These are phyloP conservation scores for Penicillium sclerotiorum DNA, from an alignment of 2,329 filamentous ascomycete species.

Conservation along the genomic window DNA sequence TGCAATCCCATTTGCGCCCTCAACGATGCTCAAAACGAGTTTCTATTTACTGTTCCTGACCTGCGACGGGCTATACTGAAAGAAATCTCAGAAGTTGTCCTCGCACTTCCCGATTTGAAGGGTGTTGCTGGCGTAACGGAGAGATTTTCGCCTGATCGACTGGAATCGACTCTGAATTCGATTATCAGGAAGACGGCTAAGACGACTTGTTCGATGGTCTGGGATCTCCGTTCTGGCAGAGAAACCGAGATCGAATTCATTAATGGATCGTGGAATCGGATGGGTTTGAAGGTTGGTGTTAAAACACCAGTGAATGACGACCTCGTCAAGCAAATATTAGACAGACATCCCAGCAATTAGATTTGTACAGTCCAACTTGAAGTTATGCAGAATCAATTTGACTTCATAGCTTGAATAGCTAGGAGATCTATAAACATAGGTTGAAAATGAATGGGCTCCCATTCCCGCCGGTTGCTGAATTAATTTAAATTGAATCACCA, in stretches of 20 bases:
- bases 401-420: too few relatives aligned
- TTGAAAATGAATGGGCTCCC: too few relatives aligned
- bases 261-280: slow-evolving; percentile 19
- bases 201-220: slow-evolving; percentile 20
- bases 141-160: slow-evolving; percentile 9
- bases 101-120: slow-evolving; percentile 13
- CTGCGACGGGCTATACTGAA: slow-evolving; percentile 10
- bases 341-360: too few relatives aligned
- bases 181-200: slow-evolving; percentile 16
- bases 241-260: slow-evolving; percentile 22
- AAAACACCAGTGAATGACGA: slow-evolving; percentile 12
- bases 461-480: too few relatives aligned
- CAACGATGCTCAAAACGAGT: slow-evolving; percentile 11
- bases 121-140: slow-evolving; percentile 8
- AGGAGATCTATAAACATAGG: too few relatives aligned
- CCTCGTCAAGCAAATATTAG: slow-evolving; percentile 5
- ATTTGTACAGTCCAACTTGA: too few relatives aligned
- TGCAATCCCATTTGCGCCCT: slow-evolving; percentile 20
- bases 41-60: slow-evolving; percentile 16
- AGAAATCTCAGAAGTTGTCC: slow-evolving; percentile 21
- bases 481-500: too few relatives aligned
- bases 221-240: slow-evolving; percentile 17
- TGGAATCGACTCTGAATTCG: slow-evolving; percentile 16
- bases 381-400: too few relatives aligned
- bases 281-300: slow-evolving; percentile 9